Conservation (phyloP, 2,329 filamentous ascomycete species). For the Aspergillus sp. region DNA sequence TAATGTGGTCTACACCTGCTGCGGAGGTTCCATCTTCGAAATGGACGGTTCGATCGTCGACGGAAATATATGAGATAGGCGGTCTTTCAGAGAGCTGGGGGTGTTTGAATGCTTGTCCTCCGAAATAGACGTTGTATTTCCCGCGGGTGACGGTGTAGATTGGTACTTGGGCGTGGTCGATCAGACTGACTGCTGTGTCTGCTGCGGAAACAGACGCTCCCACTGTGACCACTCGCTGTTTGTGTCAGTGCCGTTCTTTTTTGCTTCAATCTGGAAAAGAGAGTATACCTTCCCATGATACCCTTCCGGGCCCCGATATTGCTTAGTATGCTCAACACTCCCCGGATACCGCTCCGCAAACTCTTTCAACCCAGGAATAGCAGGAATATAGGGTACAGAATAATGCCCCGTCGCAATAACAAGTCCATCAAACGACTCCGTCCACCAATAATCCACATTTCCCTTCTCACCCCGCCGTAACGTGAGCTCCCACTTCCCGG, state of each 20-base stretch:
- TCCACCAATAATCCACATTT: constrained; percentile 54
- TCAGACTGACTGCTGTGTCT: constrained; percentile 50
- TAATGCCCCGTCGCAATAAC: constrained; percentile 57
- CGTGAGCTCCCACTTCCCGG: constrained; percentile 48
- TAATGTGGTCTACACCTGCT: constrained; percentile 52
- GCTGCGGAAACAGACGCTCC: constrained; percentile 56
- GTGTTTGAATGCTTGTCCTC: constrained; percentile 54
- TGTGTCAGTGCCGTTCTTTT: neutral
- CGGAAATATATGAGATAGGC: constrained; percentile 22
- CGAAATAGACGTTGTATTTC: constrained; percentile 51
- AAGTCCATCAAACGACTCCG: constrained; percentile 56
- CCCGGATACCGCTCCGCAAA: constrained; percentile 33
- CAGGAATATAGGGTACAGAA: constrained; percentile 48
- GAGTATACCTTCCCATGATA: constrained; percentile 32
- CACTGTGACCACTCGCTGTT: constrained; percentile 54
- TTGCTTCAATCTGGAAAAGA: neutral
- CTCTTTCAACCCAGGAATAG: constrained; percentile 36
- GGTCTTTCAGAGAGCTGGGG: constrained; percentile 35
- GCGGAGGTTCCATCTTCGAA: constrained; percentile 52
- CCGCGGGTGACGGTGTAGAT: constrained; percentile 50
- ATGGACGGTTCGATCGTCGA: constrained; percentile 44
- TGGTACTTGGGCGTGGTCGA: constrained; percentile 40
- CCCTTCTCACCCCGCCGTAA: constrained; percentile 37
- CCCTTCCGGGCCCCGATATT: constrained; percentile 31
- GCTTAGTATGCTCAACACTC: constrained; percentile 36